Base-by-base conservation (phyloP, 2,329 filamentous ascomycete genomes). In the Aureobasidium sp. region DNA sequence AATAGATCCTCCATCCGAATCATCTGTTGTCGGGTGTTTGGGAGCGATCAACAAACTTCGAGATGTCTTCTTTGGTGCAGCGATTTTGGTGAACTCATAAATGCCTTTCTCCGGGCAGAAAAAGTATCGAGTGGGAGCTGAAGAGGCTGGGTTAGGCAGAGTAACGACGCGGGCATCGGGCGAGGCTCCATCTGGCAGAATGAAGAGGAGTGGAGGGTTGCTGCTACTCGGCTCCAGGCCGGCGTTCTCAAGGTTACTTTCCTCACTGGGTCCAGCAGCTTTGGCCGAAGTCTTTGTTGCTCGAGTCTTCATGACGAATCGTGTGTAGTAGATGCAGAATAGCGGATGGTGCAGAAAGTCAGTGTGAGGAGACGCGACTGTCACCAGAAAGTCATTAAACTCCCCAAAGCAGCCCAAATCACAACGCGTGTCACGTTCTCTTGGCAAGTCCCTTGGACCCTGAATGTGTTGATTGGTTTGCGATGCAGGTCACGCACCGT, bases 81-180 rank as follows among this genome's bases (percentile, higher is more conserved):
- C 73, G 60, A 87, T 76, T 60, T 77, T 77, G 2, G 81, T 86
- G 69, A 87, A 85, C 66, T 87, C 84, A 68, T 81, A 82, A 61
- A 86, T 74, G 3, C 85, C 84, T 22, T 76, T 77, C 29, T 78
- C 71, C 0, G 84, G 83, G 64, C 83, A 85, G 67, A 85, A 83
- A 63, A 81, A 79, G 67, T 85, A 87, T 64, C 82, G 76, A 49
- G 73, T 79, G 4, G 77, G 71, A 8, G 70, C 70, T 4, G 70
- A 71, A 15, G 78, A 81, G 40, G 78, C 77, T 8, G 84, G 84
- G 63, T 84, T 78, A 5, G 80, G 76, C 12, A 87, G 72, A 5
- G 78, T 80, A 62, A 85, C 69, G 50, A 87, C 81, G 59, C 82
- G 78, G 45, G 83, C 78, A 64, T 81, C 75, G 57, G 74, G 68